Base-by-base conservation (phyloP, 768 basidiomycete genomes). In the Lactarius quietus region DNA sequence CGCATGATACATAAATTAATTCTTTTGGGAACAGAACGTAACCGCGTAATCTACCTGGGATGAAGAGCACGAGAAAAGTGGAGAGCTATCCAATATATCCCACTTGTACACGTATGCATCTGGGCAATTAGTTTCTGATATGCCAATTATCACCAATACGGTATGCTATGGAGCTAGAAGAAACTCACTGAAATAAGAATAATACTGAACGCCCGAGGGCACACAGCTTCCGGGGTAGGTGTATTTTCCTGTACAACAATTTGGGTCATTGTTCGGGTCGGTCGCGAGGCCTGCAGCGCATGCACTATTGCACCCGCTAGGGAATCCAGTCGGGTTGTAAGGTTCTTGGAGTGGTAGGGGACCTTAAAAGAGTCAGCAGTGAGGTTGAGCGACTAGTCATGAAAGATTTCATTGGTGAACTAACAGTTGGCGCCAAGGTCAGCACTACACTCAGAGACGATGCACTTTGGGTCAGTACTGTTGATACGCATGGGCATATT, bases 161-260 rank as follows among this genome's bases (percentile, higher is more conserved):
- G n/a, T n/a, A n/a, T n/a, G n/a, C n/a, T n/a, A n/a, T n/a, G n/a
- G n/a, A n/a, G n/a, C n/a, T n/a, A n/a, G n/a, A n/a, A n/a, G n/a
- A n/a, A n/a, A n/a, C n/a, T n/a, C n/a, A n/a, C n/a, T n/a, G n/a
- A n/a, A n/a, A n/a, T n/a, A n/a, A n/a, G n/a, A n/a, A n/a, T n/a
- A n/a, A n/a, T n/a, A n/a, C n/a, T n/a, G n/a, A n/a, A n/a, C n/a
- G n/a, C n/a, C n/a, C n/a, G 82, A 82, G 17, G 77, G 66, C 20
- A 85, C 86, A 73, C 87, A 89, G 0, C 85, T 87, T 15, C 70
- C 74, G 1, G 84, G 73, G 8, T 83, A 85, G 72, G 73, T 75
- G 74, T 81, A 77, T 48, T 72, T 73, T 12, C 88, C 88, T 17
- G 81, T 18, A 81, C 88, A 90, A 73, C 88, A 89, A 70, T 88